phyloP scores from a whole-genome alignment of 352 stramenopile genomes.

The Phytophthora europaea region DNA sequence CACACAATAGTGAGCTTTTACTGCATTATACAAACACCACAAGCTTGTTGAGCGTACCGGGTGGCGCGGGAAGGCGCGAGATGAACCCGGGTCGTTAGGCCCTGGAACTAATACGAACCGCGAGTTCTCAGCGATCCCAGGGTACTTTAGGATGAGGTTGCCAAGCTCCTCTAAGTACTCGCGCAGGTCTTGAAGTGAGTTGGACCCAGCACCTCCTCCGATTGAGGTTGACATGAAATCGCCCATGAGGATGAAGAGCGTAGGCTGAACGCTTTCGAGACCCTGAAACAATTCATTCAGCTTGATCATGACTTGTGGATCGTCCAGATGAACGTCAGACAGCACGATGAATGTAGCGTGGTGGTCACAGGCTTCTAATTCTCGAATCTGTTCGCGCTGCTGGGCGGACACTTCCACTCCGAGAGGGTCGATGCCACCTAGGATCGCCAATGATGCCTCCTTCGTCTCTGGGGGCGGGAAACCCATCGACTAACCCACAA shows the following conservation, averaged over 20 bases:
- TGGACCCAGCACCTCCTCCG: conserved; percentile 70
- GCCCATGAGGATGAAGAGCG: conserved; percentile 95
- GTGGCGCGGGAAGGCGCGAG: conserved; percentile 82
- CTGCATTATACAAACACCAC: background rate
- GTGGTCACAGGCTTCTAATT: conserved; percentile 83
- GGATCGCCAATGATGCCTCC: conserved; percentile 71
- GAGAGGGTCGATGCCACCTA: conserved; percentile 84
- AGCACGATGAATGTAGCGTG: conserved; percentile 94
- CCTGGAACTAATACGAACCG: conserved; percentile 95
- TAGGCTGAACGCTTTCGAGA: conserved; percentile 77
- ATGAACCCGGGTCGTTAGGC: conserved; percentile 91
- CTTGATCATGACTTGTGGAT: conserved; percentile 90
- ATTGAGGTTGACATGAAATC: conserved; percentile 92
- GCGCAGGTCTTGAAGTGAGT: conserved; percentile 81
- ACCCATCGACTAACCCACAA: conserved; percentile 80
- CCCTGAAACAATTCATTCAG: conserved; percentile 92
- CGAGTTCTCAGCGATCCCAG: conserved; percentile 81
- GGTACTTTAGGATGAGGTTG: conserved; percentile 91
- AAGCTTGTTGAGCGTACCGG: conserved; percentile 46
- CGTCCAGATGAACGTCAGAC: conserved; percentile 95
- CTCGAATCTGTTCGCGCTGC: conserved; percentile 83
- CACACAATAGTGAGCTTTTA: conserved; percentile 9
- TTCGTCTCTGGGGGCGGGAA: conserved; percentile 92
- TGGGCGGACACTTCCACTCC: conserved; percentile 84
- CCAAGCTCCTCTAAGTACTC: conserved; percentile 93